Evolutionary conservation across 2,329 filamentous ascomycete species (phyloP).

Genomic region (Fusarium foetens): DNA sequence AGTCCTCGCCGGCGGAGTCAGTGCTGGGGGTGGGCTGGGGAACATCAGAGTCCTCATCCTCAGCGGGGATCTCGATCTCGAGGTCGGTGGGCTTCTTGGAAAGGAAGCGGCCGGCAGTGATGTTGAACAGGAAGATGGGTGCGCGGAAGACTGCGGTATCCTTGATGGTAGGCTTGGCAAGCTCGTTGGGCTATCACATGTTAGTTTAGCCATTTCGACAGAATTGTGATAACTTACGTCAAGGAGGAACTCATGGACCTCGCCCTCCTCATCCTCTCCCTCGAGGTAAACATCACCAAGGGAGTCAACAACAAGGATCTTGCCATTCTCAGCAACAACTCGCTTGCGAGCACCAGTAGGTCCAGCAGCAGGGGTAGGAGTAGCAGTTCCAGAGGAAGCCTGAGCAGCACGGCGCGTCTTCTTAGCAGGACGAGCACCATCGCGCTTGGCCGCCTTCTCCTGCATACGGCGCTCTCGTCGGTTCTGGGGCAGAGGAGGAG

Average conservation of each 20-base stretch:
- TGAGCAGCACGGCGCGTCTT: constrained; percentile 55
- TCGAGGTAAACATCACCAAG: constrained; percentile 95
- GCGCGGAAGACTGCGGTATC: constrained; percentile 87
- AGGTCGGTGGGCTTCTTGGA: constrained; percentile 50
- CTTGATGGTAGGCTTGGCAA: constrained; percentile 77
- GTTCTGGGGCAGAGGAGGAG: constrained; percentile 71
- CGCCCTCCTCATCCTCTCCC: constrained; percentile 87
- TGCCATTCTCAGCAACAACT: constrained; percentile 93
- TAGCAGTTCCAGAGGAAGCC: constrained; percentile 55
- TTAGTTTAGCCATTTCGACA: constrained; percentile 18
- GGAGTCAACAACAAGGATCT: constrained; percentile 91
- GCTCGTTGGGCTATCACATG: constrained; percentile 75
- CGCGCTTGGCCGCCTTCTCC: constrained; percentile 83
- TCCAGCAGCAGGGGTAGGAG: constrained; percentile 57
- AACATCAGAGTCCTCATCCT: constrained; percentile 60
- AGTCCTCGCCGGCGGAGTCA: constrained; percentile 68
- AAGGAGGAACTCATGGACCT: constrained; percentile 83
- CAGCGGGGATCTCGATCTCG: constrained; percentile 53
- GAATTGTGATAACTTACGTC: constrained; percentile 70
- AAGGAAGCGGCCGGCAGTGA: constrained; percentile 63
- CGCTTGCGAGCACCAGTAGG: constrained; percentile 84
- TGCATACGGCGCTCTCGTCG: constrained; percentile 88
- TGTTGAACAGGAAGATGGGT: constrained; percentile 76
- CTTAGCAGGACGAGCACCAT: constrained; percentile 65
- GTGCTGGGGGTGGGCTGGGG: constrained; percentile 64